phyloP scores from a whole-genome alignment of 164 flowering plant genomes.

The Brasenia schreberi region DNA sequence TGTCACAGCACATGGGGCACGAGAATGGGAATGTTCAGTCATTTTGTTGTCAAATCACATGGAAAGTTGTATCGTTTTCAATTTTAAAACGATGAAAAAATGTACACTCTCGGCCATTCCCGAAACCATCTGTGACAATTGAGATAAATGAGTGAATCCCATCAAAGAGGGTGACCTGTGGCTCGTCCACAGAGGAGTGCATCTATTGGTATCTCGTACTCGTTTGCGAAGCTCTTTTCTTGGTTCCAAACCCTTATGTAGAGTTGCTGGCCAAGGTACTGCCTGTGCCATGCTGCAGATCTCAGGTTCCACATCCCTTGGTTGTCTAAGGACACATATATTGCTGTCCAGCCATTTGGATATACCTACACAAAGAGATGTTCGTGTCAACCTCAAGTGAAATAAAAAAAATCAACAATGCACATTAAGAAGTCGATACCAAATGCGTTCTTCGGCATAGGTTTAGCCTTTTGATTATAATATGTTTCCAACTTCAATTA shows the following conservation, averaged over 20 bases:
- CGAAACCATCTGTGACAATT: no score
- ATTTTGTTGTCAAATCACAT: no score
- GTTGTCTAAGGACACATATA: conserved; percentile 42
- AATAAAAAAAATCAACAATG: no score
- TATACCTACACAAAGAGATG: conserved; percentile 22
- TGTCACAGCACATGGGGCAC: no score
- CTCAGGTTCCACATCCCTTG: conserved; percentile 58
- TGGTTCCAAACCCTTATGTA: conserved; percentile 32
- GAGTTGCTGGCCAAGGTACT: conserved; percentile 45
- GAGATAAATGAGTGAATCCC: neutral
- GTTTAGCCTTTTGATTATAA: no score
- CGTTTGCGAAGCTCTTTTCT: conserved; percentile 19
- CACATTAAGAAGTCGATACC: no score
- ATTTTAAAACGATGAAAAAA: no score
- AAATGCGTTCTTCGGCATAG: no score
- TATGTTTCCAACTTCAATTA: no score
- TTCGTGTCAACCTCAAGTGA: neutral
- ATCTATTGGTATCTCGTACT: conserved; percentile 44
- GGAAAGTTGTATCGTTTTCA: no score
- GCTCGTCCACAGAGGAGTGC: conserved; percentile 63
- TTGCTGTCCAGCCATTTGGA: conserved; percentile 39
- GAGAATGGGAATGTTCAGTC: no score
- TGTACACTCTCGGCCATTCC: no score
- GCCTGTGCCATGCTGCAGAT: conserved; percentile 43
- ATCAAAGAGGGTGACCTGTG: conserved; percentile 10